These are phyloP conservation scores for Tremella yokohamensis DNA, from an alignment of 768 basidiomycete species.

Conservation along the genomic window DNA sequence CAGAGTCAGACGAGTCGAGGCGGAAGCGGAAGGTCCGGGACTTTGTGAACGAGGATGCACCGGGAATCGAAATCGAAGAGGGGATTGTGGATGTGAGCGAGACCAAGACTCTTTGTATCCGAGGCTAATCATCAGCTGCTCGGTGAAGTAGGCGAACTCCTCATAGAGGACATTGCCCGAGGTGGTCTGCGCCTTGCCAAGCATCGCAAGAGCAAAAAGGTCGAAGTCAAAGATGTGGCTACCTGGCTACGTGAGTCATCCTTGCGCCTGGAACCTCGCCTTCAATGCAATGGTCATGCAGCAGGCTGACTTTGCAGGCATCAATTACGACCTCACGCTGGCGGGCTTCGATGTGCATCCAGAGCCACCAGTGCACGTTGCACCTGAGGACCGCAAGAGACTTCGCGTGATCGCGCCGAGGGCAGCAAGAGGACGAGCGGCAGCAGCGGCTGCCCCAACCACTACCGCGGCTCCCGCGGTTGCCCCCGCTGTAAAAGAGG, in stretches of 20 bases:
- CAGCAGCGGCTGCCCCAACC: neutral
- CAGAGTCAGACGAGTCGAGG: conserved; percentile 22
- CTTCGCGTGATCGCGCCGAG: conserved; percentile 5
- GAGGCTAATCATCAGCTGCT: conserved; percentile 18
- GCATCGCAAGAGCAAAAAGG: conserved; percentile 33
- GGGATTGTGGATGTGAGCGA: conserved; percentile 32
- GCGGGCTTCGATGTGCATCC: conserved; percentile 8
- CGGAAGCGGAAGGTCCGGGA: conserved; percentile 38
- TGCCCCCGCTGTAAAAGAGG: neutral
- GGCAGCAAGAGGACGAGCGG: conserved; percentile 2
- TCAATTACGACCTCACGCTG: conserved; percentile 1
- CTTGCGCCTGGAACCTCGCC: neutral
- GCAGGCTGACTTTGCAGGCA: neutral
- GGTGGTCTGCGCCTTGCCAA: conserved; percentile 29
- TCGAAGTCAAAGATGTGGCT: conserved; percentile 40
- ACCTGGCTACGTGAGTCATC: conserved; percentile 30
- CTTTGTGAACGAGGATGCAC: conserved; percentile 26
- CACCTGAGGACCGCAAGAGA: conserved; percentile 6
- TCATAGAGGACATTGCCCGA: conserved; percentile 27
- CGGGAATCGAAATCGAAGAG: conserved; percentile 36
- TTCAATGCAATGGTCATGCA: too few species aligned
- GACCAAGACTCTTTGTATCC: neutral
- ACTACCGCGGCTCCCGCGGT: neutral
- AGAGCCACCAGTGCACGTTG: neutral
- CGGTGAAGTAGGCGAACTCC: conserved; percentile 27